A percentile compares a stretch with the other conserved stretches of the same genome.
phyloP scores from a whole-genome alignment of 306 rosid species.

The Geum urbanum region DNA sequence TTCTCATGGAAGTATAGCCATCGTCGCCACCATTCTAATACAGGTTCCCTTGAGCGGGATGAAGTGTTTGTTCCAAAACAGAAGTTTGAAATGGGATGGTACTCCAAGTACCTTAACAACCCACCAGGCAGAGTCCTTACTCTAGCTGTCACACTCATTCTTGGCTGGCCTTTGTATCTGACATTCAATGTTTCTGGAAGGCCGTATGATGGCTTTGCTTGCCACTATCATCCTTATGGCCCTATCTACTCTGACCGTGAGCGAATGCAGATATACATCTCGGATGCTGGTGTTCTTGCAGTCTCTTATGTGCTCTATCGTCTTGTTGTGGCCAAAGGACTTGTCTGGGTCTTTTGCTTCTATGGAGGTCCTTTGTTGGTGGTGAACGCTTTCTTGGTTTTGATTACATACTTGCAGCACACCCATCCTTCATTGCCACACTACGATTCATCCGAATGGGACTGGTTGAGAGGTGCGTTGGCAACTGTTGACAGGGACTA shows the following conservation, averaged over 20 bases:
- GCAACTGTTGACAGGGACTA: slow-evolving; percentile 70
- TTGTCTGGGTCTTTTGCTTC: slow-evolving; percentile 70
- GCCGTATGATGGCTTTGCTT: slow-evolving; percentile 54
- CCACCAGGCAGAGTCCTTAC: slow-evolving; percentile 68
- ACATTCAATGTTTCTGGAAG: slow-evolving; percentile 71
- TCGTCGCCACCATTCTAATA: slow-evolving; percentile 87
- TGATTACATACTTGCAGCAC: slow-evolving; percentile 66
- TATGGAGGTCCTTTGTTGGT: slow-evolving; percentile 75
- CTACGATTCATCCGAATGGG: slow-evolving; percentile 74
- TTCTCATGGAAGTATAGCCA: slow-evolving; percentile 78
- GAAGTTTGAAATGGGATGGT: slow-evolving; percentile 49
- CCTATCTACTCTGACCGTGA: slow-evolving; percentile 74
- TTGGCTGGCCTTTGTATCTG: slow-evolving; percentile 81
- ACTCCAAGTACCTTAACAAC: slow-evolving; percentile 69
- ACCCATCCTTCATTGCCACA: slow-evolving; percentile 67
- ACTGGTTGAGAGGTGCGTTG: slow-evolving; percentile 74
- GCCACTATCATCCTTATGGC: slow-evolving; percentile 77
- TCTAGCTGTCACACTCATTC: slow-evolving; percentile 40
- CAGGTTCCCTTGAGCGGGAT: slow-evolving; percentile 80
- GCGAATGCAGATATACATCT: slow-evolving; percentile 62
- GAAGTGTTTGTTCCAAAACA: slow-evolving; percentile 92
- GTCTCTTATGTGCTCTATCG: slow-evolving; percentile 48
- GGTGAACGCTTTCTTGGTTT: slow-evolving; percentile 66
- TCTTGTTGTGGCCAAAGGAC: slow-evolving; percentile 57
- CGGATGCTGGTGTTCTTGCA: slow-evolving; percentile 50